Conservation (phyloP, 1,284 basidiomycete genomes). For the Trichosporon ovoides region DNA sequence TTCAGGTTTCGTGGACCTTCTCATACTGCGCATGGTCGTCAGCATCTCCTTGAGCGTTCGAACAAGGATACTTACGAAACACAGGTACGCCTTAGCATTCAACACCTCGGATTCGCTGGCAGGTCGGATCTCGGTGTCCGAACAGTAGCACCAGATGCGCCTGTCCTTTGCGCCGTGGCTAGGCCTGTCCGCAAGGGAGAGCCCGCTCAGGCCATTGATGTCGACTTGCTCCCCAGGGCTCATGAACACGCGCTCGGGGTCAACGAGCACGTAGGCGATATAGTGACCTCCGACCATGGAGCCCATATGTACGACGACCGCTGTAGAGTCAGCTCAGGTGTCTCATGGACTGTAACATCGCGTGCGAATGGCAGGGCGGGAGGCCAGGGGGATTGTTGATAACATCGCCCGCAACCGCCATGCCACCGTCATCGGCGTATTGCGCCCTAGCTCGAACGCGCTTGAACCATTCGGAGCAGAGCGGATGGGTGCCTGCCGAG, state of each 20-base stretch:
- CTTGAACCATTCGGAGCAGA: no score
- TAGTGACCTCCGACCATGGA: constrained; percentile 82
- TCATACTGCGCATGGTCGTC: no score
- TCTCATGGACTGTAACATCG: no score
- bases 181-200: constrained; percentile 8
- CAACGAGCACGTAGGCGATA: constrained; percentile 59
- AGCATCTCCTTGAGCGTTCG: no score
- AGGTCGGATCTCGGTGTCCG: constrained; percentile 68
- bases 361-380: no score
- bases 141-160: constrained; percentile 82
- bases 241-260: constrained; percentile 37
- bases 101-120: constrained; percentile 80
- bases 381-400: no score
- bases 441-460: no score
- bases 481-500: no score
- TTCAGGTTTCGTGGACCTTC: no score
- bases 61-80: constrained; percentile 38
- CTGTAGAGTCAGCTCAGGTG: constrained; percentile 46
- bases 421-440: no score
- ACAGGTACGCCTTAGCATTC: constrained; percentile 80
- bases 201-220: background rate
- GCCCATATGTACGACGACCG: constrained; percentile 85
- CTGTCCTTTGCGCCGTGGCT: constrained; percentile 26
- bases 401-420: no score
- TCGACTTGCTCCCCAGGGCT: constrained; percentile 5